Conservation (phyloP, 208 protist genomes). For the Trypanosoma platydactyli region DNA sequence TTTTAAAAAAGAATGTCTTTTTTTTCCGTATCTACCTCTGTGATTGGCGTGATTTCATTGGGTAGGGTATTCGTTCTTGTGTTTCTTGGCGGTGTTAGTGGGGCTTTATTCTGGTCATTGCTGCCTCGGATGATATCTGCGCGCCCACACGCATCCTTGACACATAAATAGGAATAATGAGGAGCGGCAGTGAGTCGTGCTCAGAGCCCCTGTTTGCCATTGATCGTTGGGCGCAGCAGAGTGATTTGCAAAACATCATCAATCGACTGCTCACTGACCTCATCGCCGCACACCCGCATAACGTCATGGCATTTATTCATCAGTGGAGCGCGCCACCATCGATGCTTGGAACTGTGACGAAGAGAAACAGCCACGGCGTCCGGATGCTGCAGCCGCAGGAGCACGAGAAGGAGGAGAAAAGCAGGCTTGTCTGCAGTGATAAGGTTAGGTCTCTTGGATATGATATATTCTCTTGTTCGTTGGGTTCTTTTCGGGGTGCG, state of each 20-base stretch:
- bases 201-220: background rate
- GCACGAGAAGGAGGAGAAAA: too few relatives aligned
- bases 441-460: too few relatives aligned
- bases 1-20: background rate
- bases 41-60: background rate
- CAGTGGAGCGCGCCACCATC: conserved; percentile 14
- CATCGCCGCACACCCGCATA: conserved; percentile 5
- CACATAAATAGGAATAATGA: background rate
- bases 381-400: too few relatives aligned
- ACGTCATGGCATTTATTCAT: conserved; percentile 26
- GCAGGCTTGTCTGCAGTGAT: too few relatives aligned
- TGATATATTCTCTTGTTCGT: too few relatives aligned
- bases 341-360: background rate
- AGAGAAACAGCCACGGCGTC: too few relatives aligned
- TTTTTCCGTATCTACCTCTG: background rate
- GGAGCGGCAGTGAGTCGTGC: background rate
- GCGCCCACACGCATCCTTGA: background rate
- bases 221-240: conserved; percentile 17
- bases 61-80: background rate
- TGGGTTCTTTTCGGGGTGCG: too few relatives aligned
- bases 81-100: background rate
- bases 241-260: conserved; percentile 13
- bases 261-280: conserved; percentile 20
- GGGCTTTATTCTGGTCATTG: too few relatives aligned
- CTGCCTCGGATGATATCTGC: too few relatives aligned